A percentile compares a stretch with the other conserved stretches of the same genome.
Conservation (phyloP, 139 green algal species). For the Haematococcus lacustris region DNA sequence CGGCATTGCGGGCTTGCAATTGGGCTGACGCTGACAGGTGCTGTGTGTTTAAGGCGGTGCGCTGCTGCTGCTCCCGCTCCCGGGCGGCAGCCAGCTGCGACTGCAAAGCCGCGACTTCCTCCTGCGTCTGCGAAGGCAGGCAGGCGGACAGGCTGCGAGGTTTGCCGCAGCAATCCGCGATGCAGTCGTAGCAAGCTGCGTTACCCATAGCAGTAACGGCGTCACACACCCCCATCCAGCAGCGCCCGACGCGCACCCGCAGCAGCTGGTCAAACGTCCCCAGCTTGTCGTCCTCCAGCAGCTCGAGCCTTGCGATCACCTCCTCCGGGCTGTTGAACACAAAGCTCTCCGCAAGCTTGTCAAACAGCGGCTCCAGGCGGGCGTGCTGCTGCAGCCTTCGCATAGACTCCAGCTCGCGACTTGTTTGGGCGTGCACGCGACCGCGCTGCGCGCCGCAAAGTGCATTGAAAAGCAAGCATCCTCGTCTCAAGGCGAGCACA, state of each 20-base stretch:
- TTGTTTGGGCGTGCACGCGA: constrained; percentile 12
- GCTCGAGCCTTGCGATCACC: constrained; percentile 37
- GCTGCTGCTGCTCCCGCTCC: constrained; percentile 13
- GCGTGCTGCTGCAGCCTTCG: constrained; percentile 35
- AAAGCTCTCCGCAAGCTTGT: constrained; percentile 34
- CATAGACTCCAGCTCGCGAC: constrained; percentile 38
- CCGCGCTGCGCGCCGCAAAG: no score
- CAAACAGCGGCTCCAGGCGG: constrained; percentile 37
- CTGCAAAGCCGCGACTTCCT: constrained; percentile 30
- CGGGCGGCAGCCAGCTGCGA: constrained; percentile 10
- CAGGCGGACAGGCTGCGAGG: no score
- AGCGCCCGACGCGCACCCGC: constrained; percentile 8
- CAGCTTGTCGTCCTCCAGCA: constrained; percentile 46
- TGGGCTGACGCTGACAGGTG: constrained; percentile 12
- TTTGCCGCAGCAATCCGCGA: no score
- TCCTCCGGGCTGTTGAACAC: constrained; percentile 34
- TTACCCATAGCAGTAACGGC: no score
- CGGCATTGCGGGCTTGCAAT: constrained; percentile 20
- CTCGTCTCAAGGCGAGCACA: no score
- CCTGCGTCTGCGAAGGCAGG: constrained; percentile 27
- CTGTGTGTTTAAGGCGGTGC: constrained; percentile 15
- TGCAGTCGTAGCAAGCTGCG: no score
- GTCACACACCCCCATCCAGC: no score
- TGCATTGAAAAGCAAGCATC: no score
- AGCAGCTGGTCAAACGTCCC: constrained; percentile 42